These are phyloP conservation scores for Saksenaea oblongispora DNA, from an alignment of 371 early-diverging fungal species.

Conservation along the genomic window DNA sequence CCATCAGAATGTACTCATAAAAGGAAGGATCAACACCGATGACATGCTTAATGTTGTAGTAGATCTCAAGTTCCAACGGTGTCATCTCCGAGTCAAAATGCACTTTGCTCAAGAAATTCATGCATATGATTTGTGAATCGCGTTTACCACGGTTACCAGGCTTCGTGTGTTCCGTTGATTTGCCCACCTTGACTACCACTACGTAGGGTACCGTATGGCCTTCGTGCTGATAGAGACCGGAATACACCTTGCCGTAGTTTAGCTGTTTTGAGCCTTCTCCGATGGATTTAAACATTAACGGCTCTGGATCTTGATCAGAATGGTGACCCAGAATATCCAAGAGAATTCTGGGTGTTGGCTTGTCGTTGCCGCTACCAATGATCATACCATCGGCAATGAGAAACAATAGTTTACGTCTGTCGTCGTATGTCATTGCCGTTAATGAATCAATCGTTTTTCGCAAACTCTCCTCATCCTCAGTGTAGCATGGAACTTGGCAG, in stretches of 20 bases:
- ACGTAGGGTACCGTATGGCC: constrained; percentile 80
- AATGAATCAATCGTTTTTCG: constrained; percentile 90
- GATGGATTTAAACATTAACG: constrained; percentile 82
- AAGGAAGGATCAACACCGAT: constrained; percentile 80
- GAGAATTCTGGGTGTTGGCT: constrained; percentile 75
- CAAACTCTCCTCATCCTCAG: constrained; percentile 86
- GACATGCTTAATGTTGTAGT: constrained; percentile 79
- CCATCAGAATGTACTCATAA: constrained; percentile 93
- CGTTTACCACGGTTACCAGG: constrained; percentile 99
- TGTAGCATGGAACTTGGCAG: constrained; percentile 85
- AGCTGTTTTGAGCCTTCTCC: constrained; percentile 84
- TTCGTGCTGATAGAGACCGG: constrained; percentile 83
- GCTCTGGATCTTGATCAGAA: constrained; percentile 46
- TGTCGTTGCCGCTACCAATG: constrained; percentile 76
- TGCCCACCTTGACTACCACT: constrained; percentile 93
- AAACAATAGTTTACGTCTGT: constrained; percentile 85
- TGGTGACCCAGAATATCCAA: constrained; percentile 71
- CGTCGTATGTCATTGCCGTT: constrained; percentile 79
- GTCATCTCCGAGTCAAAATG: constrained; percentile 93
- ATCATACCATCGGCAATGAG: constrained; percentile 90
- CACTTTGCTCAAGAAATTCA: constrained; percentile 93
- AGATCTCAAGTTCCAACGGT: constrained; percentile 92
- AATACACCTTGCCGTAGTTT: constrained; percentile 92
- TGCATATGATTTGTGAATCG: constrained; percentile 97
- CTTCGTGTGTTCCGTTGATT: constrained; percentile 74